Conservation (phyloP, 768 basidiomycete species). For the Russula abietina region DNA sequence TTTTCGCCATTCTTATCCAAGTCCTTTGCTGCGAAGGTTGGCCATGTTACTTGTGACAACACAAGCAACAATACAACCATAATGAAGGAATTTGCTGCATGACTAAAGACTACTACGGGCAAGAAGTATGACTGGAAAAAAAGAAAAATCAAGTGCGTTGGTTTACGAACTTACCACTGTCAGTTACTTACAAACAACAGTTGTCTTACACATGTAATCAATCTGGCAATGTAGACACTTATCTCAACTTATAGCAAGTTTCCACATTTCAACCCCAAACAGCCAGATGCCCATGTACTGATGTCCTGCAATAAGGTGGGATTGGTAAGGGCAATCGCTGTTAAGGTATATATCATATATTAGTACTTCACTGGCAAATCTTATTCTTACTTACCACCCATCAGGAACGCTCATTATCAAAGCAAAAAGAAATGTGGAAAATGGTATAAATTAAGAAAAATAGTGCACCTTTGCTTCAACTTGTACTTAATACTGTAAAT, state of each 20-base stretch:
- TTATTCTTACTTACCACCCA: too few relatives aligned
- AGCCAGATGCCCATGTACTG: background rate
- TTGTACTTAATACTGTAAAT: too few relatives aligned
- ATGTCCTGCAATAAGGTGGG: background rate
- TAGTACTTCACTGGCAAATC: too few relatives aligned
- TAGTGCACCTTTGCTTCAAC: too few relatives aligned
- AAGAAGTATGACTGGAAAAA: background rate
- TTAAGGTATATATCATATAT: conserved; percentile 32
- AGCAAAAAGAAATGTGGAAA: too few relatives aligned
- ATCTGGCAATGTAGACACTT: background rate
- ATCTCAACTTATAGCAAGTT: background rate
- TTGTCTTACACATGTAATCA: background rate
- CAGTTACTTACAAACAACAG: background rate
- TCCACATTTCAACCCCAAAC: background rate
- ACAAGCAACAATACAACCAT: background rate
- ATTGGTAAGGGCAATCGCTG: background rate
- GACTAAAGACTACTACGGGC: background rate
- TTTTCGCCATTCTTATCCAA: too few relatives aligned
- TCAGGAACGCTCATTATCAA: too few relatives aligned
- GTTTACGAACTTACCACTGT: too few relatives aligned
- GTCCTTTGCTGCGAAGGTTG: background rate
- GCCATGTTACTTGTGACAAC: background rate
- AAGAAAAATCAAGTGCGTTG: background rate
- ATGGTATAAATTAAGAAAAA: too few relatives aligned
- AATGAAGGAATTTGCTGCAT: background rate